A percentile compares a stretch with the other conserved stretches of the same genome.
Evolutionary conservation across 495 filamentous ascomycete genomes (phyloP).

Genomic region (Cladorrhinum samala): DNA sequence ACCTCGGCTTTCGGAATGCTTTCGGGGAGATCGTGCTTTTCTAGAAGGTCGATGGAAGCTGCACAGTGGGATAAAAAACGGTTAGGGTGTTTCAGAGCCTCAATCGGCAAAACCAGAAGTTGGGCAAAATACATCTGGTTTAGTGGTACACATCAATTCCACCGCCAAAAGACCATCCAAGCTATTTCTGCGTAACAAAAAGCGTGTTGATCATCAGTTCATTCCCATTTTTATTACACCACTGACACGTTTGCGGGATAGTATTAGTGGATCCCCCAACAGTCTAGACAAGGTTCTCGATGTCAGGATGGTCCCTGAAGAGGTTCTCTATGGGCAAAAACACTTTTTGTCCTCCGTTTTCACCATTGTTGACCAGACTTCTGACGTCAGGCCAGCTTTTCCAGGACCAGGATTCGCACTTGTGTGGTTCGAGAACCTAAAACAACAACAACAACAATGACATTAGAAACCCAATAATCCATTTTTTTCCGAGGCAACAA

Average conservation of each 20-base stretch:
- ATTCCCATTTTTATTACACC: too few relatives aligned
- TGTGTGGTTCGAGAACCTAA: conserved; percentile 55
- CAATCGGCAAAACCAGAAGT: too few relatives aligned
- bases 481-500: neutral
- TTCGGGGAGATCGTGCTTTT: neutral
- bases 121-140: too few relatives aligned
- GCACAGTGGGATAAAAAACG: too few relatives aligned
- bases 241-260: too few relatives aligned
- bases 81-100: too few relatives aligned
- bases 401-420: conserved; percentile 63
- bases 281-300: conserved; percentile 9
- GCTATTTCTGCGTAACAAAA: too few relatives aligned
- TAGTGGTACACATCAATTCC: too few relatives aligned
- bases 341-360: conserved; percentile 32
- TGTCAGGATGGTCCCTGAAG: conserved; percentile 39
- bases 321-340: conserved; percentile 55
- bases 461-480: too few relatives aligned
- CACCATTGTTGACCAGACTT: conserved; percentile 14
- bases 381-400: conserved; percentile 43
- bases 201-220: too few relatives aligned
- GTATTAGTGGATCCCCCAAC: too few relatives aligned
- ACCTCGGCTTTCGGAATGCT: neutral
- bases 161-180: too few relatives aligned
- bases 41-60: neutral
- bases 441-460: neutral